These are phyloP conservation scores for Tulasnella sp. DNA, from an alignment of 768 basidiomycete species.

Conservation along the genomic window DNA sequence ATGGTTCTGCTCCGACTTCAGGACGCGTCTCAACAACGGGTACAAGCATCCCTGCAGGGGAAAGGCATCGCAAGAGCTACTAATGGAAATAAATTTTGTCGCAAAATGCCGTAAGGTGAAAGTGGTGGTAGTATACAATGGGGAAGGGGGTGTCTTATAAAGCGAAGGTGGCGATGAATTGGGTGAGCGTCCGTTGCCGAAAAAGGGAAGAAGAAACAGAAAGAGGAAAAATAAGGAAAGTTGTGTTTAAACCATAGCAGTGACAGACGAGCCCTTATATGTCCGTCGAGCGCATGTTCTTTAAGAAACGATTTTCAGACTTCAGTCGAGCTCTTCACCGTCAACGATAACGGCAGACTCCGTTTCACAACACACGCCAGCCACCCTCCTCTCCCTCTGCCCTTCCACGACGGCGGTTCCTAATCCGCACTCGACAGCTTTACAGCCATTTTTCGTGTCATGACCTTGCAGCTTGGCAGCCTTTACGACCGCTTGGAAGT, in stretches of 20 bases:
- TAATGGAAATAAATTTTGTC: background rate
- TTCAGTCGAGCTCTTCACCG: background rate
- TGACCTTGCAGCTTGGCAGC: constrained; percentile 10
- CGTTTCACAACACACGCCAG: background rate
- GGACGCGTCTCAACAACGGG: no score
- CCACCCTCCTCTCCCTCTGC: background rate
- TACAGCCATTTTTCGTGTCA: constrained; percentile 8
- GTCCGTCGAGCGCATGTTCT: background rate
- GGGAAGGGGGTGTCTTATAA: background rate
- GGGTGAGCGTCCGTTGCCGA: background rate
- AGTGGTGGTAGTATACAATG: background rate
- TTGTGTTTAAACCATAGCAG: background rate
- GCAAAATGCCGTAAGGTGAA: background rate
- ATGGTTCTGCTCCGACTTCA: no score
- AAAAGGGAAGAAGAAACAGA: background rate
- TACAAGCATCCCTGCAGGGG: no score
- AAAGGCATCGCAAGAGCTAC: background rate
- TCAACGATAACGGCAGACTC: background rate
- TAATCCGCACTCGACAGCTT: background rate
- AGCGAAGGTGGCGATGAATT: background rate
- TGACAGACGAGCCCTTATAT: background rate
- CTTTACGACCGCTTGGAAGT: constrained; percentile 1
- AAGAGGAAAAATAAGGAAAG: background rate
- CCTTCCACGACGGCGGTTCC: constrained; percentile 3
- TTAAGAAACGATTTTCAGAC: background rate